Evolutionary conservation across 2,329 filamentous ascomycete species (phyloP).

Genomic region (Nothophoma quercina): DNA sequence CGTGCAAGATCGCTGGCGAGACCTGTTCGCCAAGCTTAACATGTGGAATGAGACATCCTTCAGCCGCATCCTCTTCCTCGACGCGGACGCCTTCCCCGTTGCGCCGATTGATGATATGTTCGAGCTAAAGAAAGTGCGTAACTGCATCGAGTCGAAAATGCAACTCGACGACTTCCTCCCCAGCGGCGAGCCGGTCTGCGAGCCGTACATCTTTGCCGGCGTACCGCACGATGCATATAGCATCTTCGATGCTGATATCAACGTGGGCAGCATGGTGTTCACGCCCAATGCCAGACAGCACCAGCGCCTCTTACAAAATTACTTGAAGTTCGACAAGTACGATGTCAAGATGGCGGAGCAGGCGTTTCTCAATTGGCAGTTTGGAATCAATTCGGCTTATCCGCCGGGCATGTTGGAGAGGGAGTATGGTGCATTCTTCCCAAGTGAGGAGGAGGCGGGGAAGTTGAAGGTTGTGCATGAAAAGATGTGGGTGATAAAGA

Average conservation of each 20-base stretch:
- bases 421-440: slow-evolving; percentile 41
- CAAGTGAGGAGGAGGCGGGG: slow-evolving; percentile 30
- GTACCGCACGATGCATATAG: slow-evolving; percentile 17
- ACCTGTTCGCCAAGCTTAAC: slow-evolving; percentile 47
- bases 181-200: slow-evolving; percentile 33
- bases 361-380: slow-evolving; percentile 46
- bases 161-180: slow-evolving; percentile 34
- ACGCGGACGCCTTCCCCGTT: slow-evolving; percentile 46
- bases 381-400: slow-evolving; percentile 36
- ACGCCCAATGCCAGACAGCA: slow-evolving; percentile 41
- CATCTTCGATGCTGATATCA: slow-evolving; percentile 30
- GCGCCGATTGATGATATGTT: slow-evolving; percentile 42
- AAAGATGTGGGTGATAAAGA: slow-evolving; percentile 40
- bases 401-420: slow-evolving; percentile 34
- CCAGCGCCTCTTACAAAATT: slow-evolving; percentile 41
- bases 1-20: slow-evolving; percentile 39
- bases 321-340: slow-evolving; percentile 40
- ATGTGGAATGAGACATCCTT: slow-evolving; percentile 47
- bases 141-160: slow-evolving; percentile 33
- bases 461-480: slow-evolving; percentile 46
- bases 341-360: slow-evolving; percentile 45
- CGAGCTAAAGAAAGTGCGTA: slow-evolving; percentile 27
- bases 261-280: slow-evolving; percentile 45
- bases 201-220: slow-evolving; percentile 41
- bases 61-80: slow-evolving; percentile 41